Evolutionary conservation across 306 rosid species (phyloP).

Genomic region (Nissolia schottii): DNA sequence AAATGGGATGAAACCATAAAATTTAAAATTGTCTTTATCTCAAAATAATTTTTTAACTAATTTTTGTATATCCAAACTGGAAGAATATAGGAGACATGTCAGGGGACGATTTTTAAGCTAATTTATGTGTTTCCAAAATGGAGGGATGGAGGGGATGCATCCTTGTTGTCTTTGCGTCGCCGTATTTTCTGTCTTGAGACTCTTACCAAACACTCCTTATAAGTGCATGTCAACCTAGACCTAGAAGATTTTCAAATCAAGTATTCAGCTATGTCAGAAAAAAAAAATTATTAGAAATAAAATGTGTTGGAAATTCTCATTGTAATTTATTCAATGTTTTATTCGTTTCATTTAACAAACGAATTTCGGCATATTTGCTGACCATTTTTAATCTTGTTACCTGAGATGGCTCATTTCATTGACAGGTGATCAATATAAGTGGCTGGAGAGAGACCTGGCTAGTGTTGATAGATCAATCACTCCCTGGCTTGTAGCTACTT

Average conservation of each 20-base stretch:
- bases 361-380: neutral
- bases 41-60: too few relatives aligned
- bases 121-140: too few relatives aligned
- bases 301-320: neutral
- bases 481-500: conserved; percentile 81
- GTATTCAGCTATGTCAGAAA: neutral
- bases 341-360: neutral
- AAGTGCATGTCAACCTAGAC: neutral
- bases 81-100: too few relatives aligned
- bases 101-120: too few relatives aligned
- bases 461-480: conserved; percentile 59
- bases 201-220: too few relatives aligned
- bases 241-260: neutral
- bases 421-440: conserved; percentile 65
- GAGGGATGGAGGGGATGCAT: too few relatives aligned
- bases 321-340: neutral
- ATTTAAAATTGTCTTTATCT: too few relatives aligned
- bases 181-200: too few relatives aligned
- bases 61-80: too few relatives aligned
- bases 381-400: neutral
- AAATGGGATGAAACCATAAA: too few relatives aligned
- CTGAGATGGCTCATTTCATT: conserved; percentile 10
- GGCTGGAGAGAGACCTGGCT: conserved; percentile 82
- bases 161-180: too few relatives aligned
- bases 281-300: neutral